These are phyloP conservation scores for Cercophora newfieldiana DNA, from an alignment of 495 filamentous ascomycete genomes.

Conservation along the genomic window DNA sequence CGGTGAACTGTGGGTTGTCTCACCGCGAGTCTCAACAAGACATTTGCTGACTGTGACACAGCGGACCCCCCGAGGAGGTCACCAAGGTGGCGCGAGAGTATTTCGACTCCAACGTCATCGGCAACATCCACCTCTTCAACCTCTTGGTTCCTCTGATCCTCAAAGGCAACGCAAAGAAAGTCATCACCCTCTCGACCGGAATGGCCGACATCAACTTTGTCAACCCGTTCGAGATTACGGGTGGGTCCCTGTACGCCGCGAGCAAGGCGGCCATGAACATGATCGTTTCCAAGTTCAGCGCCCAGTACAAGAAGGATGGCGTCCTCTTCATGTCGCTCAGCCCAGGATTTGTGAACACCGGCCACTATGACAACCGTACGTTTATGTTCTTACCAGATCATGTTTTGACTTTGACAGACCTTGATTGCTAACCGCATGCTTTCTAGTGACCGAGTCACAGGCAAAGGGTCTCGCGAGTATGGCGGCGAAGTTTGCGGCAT, in stretches of 20 bases:
- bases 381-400: not conserved
- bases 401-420: not conserved
- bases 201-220: slow-evolving; percentile 42
- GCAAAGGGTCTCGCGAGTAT: slow-evolving; percentile 28
- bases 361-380: slow-evolving; percentile 34
- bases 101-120: slow-evolving; percentile 51
- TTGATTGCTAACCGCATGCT: not conserved
- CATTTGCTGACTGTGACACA: not conserved
- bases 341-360: slow-evolving; percentile 50
- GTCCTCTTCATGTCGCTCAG: slow-evolving; percentile 52
- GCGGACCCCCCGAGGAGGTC: slow-evolving; percentile 31
- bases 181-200: slow-evolving; percentile 53
- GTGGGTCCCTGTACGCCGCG: slow-evolving; percentile 31
- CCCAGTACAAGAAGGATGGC: slow-evolving; percentile 51
- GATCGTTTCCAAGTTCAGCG: slow-evolving; percentile 48
- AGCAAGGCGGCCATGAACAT: slow-evolving; percentile 49
- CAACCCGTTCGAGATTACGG: slow-evolving; percentile 29
- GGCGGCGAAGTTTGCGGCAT: slow-evolving; percentile 38
- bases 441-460: slow-evolving; percentile 43
- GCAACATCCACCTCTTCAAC: slow-evolving; percentile 53
- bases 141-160: slow-evolving; percentile 53
- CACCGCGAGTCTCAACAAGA: not conserved
- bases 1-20: slow-evolving; percentile 25
- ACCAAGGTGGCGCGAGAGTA: slow-evolving; percentile 27
- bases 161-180: slow-evolving; percentile 54